Base-by-base conservation (phyloP, 2,329 filamentous ascomycete species). In the Hypocreales sp. region DNA sequence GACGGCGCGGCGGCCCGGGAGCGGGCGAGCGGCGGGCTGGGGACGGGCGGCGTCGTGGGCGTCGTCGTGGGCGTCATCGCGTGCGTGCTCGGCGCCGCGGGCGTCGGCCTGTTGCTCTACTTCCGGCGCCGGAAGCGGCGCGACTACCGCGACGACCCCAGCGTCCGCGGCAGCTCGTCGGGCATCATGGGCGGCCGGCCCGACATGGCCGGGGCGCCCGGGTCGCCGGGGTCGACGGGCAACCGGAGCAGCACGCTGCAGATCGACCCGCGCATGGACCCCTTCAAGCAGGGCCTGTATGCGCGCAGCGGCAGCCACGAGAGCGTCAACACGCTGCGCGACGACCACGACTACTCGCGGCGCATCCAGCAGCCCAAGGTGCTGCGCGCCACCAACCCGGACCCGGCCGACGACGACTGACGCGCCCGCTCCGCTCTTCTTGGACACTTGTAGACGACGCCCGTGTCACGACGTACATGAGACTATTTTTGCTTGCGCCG, bases 321-420 rank as follows among this genome's bases (percentile, higher is more conserved):
- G 44, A 76, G 70, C 42, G 51, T 77, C 41, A 67, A 67, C 37
- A 75, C 71, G 2, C 50, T 77, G 5, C 65, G 65, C 31, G 72
- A 77, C 41, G 68, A 76, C 34, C 68, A 72, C 32, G 72, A 77
- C 37, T 77, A 77, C 41, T 75, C 71, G 21, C 56, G 72, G 35
- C 57, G 60, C 37, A 69, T 76, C 10, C 64, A 64, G 26, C 53
- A 60, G 23, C 59, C 63, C 8, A 55, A 64, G 40, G 67, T 75
- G 7, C 55, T 77, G n/a, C 59, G 71, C 36, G 69, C 70, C 7
- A 70, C 58, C 17, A 77, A 77, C 40, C 70, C 72, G 4, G 70
- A 76, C 38, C 66, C 66, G 1, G 49, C 41, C 14, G 22, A 21
- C 13, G 21, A 28, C 13, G 17, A 26, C 17, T 20, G 15, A 8